Evolutionary conservation across 495 filamentous ascomycete species (phyloP), one percentile per base, ranked within the genome.

Genomic region (Tuber aestivum): DNA sequence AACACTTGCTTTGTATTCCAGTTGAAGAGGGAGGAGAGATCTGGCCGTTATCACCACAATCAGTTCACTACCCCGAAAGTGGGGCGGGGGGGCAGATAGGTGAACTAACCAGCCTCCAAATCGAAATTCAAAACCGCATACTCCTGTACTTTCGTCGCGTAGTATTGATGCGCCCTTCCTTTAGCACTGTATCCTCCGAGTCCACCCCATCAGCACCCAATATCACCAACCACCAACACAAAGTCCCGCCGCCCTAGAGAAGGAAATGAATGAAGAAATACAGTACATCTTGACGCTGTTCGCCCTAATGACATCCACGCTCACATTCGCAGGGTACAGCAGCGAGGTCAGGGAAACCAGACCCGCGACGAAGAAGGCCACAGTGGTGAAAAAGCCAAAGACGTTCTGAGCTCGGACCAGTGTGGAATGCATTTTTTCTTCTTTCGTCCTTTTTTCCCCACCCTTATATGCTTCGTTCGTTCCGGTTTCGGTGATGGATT

Each of bases 1-100:
- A 98, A 99, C 80, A 98, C 85, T 85, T 97, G 94, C 85, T 99
- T 99, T n/a, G 95, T 99, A 87, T 99, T 99, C 96, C 96, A 99
- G 85, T 92, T 97, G 90, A 97, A 97, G 81, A 99, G 91, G 41
- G 92, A 91, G 74, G 90, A 89, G 72, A 99, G 89, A 85, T 99
- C 95, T 79, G 42, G 16, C 18, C 18, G 18, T 74, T 48, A 41
- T 16, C 42, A 45, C 20, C 16, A 16, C 42, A 45, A 45, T 75
- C 37, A 79, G 16, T 50, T 38, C 42, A n/a, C 38, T 38, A 48
- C 32, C 20, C 14, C 40, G 61, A 20, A 40, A 8, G 69, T 32
- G 48, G 18, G n/a, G 23, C 37, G 38, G 40, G 50, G 32, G 61
- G 40, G n/a, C 9, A 61, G 10, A 3, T 2, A 14, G 50, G 50